Base-by-base conservation (phyloP, 768 basidiomycete genomes). In the Pleurotus ostreatus region DNA sequence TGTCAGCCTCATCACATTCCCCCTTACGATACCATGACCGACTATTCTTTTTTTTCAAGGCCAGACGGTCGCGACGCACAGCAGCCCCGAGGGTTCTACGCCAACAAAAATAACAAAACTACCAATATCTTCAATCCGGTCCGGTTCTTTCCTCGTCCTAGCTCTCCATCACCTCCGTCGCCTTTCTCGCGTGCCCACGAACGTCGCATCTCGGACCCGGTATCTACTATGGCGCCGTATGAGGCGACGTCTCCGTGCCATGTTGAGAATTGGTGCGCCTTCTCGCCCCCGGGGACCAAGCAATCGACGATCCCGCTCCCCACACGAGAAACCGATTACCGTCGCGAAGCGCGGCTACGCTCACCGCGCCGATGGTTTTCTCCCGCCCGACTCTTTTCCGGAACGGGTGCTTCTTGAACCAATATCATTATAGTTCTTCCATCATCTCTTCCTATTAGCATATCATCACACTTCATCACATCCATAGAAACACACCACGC, bases 361-460 rank as follows among this genome's bases (percentile, higher is more conserved):
- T 68, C 78, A 56, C 72, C 75, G 62, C 75, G 78, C 38, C 70
- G 75, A 60, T 84, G 82, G 82, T 82, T 83, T 65, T 76, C 77
- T 54, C 74, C 80, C 25, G 76, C 76, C 66, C 77, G 77, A 67
- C 64, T 83, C 60, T 79, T 81, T 61, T 65, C 74, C 59, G 71
- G 77, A 47, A 64, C 75, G 54, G 74, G 73, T 55, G 72, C 69
- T 46, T 65, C 69, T 56, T 70, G 57, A 61, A 40, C 57, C 44
- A 37, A 56, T 46, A 16, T 55, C 45, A 55, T 53, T 20, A 38
- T 39, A n/a, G 18, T 18, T 9, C 55, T 43, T 44, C 46, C 45
- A 11, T 18, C 34, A 39, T 37, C 23, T 37, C 23, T 37, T 45
- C 40, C 54, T 48, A 51, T 46, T 39, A 47, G 30, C 9, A 11